Base-by-base conservation (phyloP, 2,329 filamentous ascomycete species). In the Plectosphaerella cucumerina region DNA sequence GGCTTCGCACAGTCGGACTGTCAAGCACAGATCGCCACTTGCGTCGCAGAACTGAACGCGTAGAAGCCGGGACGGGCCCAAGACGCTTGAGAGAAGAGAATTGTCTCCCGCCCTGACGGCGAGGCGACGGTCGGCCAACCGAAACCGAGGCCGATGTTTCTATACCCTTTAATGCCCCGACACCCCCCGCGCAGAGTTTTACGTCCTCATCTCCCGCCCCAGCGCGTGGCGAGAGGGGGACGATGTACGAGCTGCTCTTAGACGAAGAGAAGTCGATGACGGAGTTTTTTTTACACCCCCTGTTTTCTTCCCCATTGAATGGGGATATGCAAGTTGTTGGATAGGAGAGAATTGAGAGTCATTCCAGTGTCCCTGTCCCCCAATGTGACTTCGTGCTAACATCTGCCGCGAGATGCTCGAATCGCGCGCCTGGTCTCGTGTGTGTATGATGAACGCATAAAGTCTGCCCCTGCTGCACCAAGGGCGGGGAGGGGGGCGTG, bases 1-100 rank as follows among this genome's bases (percentile, higher is more conserved):
- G 71, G 71, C 39, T 62, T 71, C 52, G 69, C 66, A 4, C 65
- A 77, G 23, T 55, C 60, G n/a, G 75, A 84, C 50, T 87, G 84
- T 69, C 70, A 76, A 54, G 60, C 67, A 5, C 84, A 87, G 66
- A 71, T 82, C 59, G 56, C 55, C 15, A 59, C 68, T 22, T 80
- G 77, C 52, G 56, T 65, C 20, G 60, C 64, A 26, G 66, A 67
- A n/a, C 59, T 65, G 41, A 63, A 31, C 26, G 26, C 65, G 35
- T 65, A 60, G 57, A 33, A 41, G 48, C 20, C 42, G 33, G 39
- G 33, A n/a, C 43, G 43, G 26, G 26, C 26, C 26, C 26, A 35
- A 43, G 37, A 48, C 33, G 37, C 41, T 31, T 17, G 21, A 48
- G 23, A 46, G 17, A 26, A 15, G 22, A 23, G 20, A 8, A 45